These are phyloP conservation scores for Madurella fahalii DNA, from an alignment of 2,329 filamentous ascomycete species.

Conservation along the genomic window DNA sequence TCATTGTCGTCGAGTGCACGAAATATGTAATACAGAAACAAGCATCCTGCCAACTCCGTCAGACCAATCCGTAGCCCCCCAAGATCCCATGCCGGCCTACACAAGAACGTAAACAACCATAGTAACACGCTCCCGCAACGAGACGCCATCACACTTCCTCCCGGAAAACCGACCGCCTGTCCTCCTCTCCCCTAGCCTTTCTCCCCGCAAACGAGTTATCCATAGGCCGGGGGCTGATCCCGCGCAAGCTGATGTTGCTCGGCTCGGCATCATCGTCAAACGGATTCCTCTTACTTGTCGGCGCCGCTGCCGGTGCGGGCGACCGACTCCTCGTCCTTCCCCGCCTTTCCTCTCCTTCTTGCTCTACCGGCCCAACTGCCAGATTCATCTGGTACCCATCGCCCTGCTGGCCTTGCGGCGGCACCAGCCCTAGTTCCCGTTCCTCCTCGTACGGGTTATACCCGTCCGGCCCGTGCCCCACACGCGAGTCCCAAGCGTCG, in stretches of 20 bases:
- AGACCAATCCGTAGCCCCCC: background rate
- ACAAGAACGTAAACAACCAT: background rate
- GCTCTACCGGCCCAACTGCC: conserved; percentile 30
- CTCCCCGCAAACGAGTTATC: conserved; percentile 36
- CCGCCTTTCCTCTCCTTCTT: conserved; percentile 28
- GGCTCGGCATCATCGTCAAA: conserved; percentile 64
- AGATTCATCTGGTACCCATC: conserved; percentile 49
- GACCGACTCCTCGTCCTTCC: conserved; percentile 44
- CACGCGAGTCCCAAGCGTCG: conserved; percentile 79
- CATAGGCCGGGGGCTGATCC: conserved; percentile 73
- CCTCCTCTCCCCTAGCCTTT: conserved; percentile 1
- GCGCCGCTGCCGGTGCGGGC: conserved; percentile 39
- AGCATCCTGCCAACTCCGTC: background rate
- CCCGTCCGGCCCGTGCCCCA: conserved; percentile 56
- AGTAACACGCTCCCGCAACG: background rate
- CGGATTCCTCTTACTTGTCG: conserved; percentile 48
- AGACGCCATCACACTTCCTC: conserved; percentile 8
- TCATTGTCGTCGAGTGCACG: background rate
- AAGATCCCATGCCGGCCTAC: background rate
- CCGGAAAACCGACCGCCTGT: conserved; percentile 8
- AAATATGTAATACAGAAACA: background rate
- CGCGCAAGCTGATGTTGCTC: conserved; percentile 59
- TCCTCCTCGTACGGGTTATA: conserved; percentile 71
- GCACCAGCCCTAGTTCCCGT: conserved; percentile 60
- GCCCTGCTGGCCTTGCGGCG: conserved; percentile 32